Evolutionary conservation across 2,329 filamentous ascomycete species (phyloP), one percentile per base, ranked within the genome.

Genomic region (Penicillium sp.): DNA sequence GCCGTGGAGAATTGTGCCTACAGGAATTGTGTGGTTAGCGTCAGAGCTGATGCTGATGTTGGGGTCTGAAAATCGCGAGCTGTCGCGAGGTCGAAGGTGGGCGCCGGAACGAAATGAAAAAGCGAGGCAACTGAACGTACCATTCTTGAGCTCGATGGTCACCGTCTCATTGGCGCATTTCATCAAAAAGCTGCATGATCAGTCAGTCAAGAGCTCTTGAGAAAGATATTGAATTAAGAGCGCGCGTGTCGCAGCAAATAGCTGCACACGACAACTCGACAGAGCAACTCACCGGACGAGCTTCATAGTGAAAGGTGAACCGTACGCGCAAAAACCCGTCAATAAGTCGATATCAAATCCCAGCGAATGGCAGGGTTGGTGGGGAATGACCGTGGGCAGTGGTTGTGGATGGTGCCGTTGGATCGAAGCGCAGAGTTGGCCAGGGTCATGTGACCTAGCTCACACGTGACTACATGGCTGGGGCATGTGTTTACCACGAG

Each of bases 101-200:
- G 14, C 11, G 15, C 20, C 37, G 43, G 25, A 38, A 3, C 38
- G 59, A 41, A 49, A 15, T 43, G 53, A 8, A 54, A 31, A 55
- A 43, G 58, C 51, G 48, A 43, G 57, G 56, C 35, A 51, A 53
- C 38, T 35, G 10, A 11, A 47, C 77, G 48, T 83, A 95, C 93
- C 95, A 86, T 98, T 98, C 80, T 99, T 99, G 69, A 99, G 84
- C 80, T 99, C 95, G 78, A 99, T 91, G 47, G 94, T 98, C 72
- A 98, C 95, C 72, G 95, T 96, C 83, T 99, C 95, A 79, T 97
- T 98, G 79, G 91, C 88, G 80, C 94, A 98, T 84, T 99, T 99
- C 94, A 98, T 98, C 71, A 99, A 84, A 79, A 99, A 99, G 78
- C 95, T 98, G 78, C 63, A 67, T 60, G 45, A 38, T 53, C 50